phyloP scores from a whole-genome alignment of 306 rosid genomes.

The Vachellia collinsii region DNA sequence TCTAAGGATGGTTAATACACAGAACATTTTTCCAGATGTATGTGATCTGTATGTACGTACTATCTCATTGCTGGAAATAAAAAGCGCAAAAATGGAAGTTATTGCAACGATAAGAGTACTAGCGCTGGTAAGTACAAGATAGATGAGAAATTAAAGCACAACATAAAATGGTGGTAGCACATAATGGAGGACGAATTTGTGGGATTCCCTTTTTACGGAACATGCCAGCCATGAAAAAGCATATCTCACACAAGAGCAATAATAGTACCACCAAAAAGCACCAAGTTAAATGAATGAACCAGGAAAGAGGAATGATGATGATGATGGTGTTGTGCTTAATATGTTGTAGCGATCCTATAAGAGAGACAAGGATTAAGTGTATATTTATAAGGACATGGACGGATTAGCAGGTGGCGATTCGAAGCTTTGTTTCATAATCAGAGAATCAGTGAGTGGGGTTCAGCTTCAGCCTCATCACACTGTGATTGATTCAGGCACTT shows the following conservation, averaged over 20 bases:
- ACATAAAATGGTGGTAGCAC: neutral
- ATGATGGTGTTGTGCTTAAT: neutral
- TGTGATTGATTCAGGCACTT: neutral
- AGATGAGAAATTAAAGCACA: neutral
- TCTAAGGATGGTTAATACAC: no score
- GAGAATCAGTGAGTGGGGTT: neutral
- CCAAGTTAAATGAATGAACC: neutral
- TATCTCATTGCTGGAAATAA: no score
- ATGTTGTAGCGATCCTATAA: neutral
- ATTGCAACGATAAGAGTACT: neutral
- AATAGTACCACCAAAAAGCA: neutral
- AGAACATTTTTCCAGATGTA: no score
- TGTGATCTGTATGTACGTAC: no score
- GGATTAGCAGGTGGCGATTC: neutral
- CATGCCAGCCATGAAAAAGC: neutral
- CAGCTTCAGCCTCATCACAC: neutral
- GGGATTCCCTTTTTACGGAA: neutral
- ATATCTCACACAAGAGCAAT: neutral
- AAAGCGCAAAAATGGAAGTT: neutral
- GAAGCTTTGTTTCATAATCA: neutral
- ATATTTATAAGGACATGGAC: neutral
- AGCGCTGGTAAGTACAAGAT: neutral
- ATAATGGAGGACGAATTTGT: neutral
- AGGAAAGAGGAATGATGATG: neutral
- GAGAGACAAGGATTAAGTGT: neutral